A percentile compares a stretch with the other conserved stretches of the same genome.
Conservation (phyloP, 2,329 filamentous ascomycete species). For the Cladosporium oxysporum region DNA sequence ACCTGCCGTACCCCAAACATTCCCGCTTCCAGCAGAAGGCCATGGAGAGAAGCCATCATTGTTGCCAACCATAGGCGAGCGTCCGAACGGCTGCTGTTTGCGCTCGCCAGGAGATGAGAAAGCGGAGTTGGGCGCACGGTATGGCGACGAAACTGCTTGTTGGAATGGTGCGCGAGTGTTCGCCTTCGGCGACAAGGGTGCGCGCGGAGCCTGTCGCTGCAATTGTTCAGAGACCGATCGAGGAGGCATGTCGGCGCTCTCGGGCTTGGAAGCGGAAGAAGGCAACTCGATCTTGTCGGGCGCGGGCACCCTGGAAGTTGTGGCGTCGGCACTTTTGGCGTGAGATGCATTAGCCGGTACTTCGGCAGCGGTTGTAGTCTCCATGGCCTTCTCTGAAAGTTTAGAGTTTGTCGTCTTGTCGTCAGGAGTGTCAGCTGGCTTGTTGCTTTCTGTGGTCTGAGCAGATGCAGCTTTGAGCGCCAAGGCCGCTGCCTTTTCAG, state of each 20-base stretch:
- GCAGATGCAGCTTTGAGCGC: conserved; percentile 22
- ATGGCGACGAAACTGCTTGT: conserved; percentile 26
- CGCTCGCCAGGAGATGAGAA: conserved; percentile 41
- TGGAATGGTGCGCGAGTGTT: conserved; percentile 29
- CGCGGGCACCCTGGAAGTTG: neutral
- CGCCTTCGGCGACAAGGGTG: conserved; percentile 29
- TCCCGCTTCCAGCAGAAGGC: conserved; percentile 51
- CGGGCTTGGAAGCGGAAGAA: neutral
- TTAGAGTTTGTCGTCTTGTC: conserved; percentile 18
- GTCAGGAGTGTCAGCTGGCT: conserved; percentile 19
- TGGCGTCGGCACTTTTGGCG: neutral
- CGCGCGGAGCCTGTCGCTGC: conserved; percentile 22
- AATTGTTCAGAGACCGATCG: conserved; percentile 14
- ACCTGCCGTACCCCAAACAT: conserved; percentile 74
- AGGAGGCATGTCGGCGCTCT: neutral
- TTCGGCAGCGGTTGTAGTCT: neutral
- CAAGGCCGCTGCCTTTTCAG: conserved; percentile 29
- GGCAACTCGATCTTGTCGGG: neutral
- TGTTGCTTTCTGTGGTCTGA: conserved; percentile 20
- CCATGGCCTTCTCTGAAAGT: conserved; percentile 19
- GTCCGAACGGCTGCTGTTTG: conserved; percentile 35
- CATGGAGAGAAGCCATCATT: conserved; percentile 33
- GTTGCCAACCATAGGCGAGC: conserved; percentile 31
- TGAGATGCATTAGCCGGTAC: neutral
- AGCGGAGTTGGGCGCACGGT: conserved; percentile 44